Evolutionary conservation across 2,329 filamentous ascomycete genomes (phyloP), one percentile per base, ranked within the genome.

Genomic region (Talaromyces piceae): DNA sequence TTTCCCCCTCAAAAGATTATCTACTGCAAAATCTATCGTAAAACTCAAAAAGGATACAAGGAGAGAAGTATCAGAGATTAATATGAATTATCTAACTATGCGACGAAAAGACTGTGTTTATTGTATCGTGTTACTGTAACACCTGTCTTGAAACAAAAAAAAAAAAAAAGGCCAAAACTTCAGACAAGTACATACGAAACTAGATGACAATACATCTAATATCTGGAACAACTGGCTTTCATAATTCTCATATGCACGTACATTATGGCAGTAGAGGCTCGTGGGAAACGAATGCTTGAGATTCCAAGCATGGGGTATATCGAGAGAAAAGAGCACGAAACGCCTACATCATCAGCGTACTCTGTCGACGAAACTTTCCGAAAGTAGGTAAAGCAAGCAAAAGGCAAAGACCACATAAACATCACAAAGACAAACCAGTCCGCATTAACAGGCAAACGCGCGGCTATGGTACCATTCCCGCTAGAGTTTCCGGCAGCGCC

Each of bases 401-500:
- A 43, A 12, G 2, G 20, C 12, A 41, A 25, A 43, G 13, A 43
- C 13, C 22, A 43, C 23, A 43, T 7, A 43, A 43, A 9, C 25
- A 43, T 25, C n/a, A 25, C 20, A 43, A 25, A 43, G 25, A 25
- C 20, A 43, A 43, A 18, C 11, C 11, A 43, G 12, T 5, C 20
- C 5, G 39, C 20, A 12, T 12, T 23, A 43, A 9, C 39, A 12
- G 20, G 33, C 20, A 16, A 18, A 20, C 20, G 7, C 5, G 25
- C 27, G 33, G 6, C 22, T 16, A 53, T 31, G 46, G 22, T 11
- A 44, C 55, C 5, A 61, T 62, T 46, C 62, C 58, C 23, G 54
- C 52, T 41, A 63, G 48, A n/a, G 58, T 50, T 25, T 67, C 61
- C 2, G 61, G 63, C 30, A 67, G 55, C 46, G 67, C 58, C 44